Conservation (phyloP, 164 flowering plant species). For the Liriodendron chinense region DNA sequence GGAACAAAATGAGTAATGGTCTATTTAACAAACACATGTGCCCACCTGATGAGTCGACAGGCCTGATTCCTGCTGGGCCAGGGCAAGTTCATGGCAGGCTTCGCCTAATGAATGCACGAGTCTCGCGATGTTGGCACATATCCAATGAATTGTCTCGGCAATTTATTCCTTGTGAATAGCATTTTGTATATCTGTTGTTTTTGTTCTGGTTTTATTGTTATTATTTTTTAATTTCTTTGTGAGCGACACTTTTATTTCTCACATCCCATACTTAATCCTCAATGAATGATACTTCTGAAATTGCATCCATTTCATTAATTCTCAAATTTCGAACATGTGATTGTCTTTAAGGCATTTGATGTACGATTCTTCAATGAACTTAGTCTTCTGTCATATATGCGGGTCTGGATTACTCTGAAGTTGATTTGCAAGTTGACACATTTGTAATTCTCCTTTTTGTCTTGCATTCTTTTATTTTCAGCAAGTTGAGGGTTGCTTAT, state of each 20-base stretch:
- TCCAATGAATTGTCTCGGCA: too few relatives aligned
- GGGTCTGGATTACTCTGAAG: neutral
- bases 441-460: neutral
- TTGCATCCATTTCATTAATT: neutral
- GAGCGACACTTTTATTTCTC: neutral
- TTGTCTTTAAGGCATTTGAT: neutral
- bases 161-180: neutral
- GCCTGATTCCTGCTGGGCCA: neutral
- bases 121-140: neutral
- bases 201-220: neutral
- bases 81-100: too few relatives aligned
- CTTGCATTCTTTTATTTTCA: conserved; percentile 18
- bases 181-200: neutral
- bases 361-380: neutral
- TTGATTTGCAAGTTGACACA: neutral
- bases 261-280: neutral
- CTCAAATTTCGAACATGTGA: neutral
- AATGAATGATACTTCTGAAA: neutral
- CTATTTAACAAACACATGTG: too few relatives aligned
- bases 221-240: neutral
- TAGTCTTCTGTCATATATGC: neutral
- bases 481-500: conserved; percentile 53
- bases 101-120: too few relatives aligned
- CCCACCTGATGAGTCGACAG: too few relatives aligned
- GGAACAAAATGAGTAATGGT: too few relatives aligned